Base-by-base conservation (phyloP, 2,329 filamentous ascomycete genomes). In the Aspergillus sp. region DNA sequence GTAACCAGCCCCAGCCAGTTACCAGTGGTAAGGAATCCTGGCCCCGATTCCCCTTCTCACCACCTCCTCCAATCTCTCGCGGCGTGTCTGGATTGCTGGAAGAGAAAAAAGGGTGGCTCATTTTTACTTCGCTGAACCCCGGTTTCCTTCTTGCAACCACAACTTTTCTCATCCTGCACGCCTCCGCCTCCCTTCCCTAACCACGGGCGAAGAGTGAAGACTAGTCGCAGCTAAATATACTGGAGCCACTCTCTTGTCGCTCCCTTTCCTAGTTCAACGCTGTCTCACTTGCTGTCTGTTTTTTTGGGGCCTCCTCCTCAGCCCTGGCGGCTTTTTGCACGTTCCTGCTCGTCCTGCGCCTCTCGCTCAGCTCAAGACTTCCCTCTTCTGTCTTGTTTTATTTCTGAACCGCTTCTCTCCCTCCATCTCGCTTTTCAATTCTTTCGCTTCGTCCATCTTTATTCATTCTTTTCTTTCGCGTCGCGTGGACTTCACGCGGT, bases 261-360 rank as follows among this genome's bases (percentile, higher is more conserved):
- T 30, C 27, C 27, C 27, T 30, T 30, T 30, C 24, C 30, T 37
- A 47, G 51, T 54, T 54, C 47, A 56, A 51, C 24, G 47, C 55
- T 53, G 53, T 56, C 48, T 55, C 57, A 61, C 44, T 51, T 12
- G 45, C 51, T 51, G 37, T 54, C 55, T 58, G 24, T 54, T 58
- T 51, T 56, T 61, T 49, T 54, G 55, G 57, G 64, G 63, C 61
- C 57, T 56, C 56, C 47, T 59, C 42, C 49, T 61, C 58, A 66
- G 64, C 64, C 64, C 64, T 66, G 64, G 64, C 59, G 64, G 64
- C 64, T 62, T 66, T 46, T 52, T 63, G 57, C 61, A 63, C 62
- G 64, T 63, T 65, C 59, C 54, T 63, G 56, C 58, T 63, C 55
- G 62, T 50, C 64, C 56, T 56, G 57, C 61, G 51, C 60, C 47